Evolutionary conservation across 805 yeast species (phyloP), one percentile per base, ranked within the genome.

Genomic region (Candida loeiensis): DNA sequence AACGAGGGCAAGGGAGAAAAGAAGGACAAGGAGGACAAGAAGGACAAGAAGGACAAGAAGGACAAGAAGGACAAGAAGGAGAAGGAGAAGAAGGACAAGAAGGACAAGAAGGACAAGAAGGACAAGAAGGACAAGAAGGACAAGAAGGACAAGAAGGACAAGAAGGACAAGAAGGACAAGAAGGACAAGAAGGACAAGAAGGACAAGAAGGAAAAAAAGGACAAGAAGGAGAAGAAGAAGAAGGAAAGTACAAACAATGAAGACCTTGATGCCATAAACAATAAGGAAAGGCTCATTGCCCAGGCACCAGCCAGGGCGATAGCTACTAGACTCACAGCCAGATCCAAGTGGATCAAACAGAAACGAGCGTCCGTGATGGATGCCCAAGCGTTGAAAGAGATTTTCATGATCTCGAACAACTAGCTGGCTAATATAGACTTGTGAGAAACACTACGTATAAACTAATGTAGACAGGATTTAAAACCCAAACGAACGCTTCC

Each of bases 281-380:
- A 40, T 33, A 44, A 39, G 14, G 38, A 45, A 35, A 42, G 27
- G 28, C 44, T 26, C 21, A 15, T 27, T 18, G 41, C 39, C 16
- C 50, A 26, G 17, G 38, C 39, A 15, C 50, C 46, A 15, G 50
- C 54, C 6, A 60, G 66, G 6, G 58, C 71, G 2, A 39, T 39
- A 11, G 38, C 43, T 7, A 59, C 66, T 1, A 55, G 73, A 41
- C 50, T 66, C 15, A 59, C 95, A 1, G 85, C 85, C 3, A 77
- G 98, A 59, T 81, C 95, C 16, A 82, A 78, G 59, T 90, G 88
- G 82, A 90, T 91, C 40, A 82, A 75, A 49, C 95, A 89, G 59
- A 91, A 91, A 59, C 76, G 93, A 53, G 93, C 95, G 8, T 91
- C 97, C 1, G 88, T 90, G 0, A 77, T 84, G 80, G 98, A 91